phyloP scores from a whole-genome alignment of 768 basidiomycete genomes.

The Tulasnella sp. region DNA sequence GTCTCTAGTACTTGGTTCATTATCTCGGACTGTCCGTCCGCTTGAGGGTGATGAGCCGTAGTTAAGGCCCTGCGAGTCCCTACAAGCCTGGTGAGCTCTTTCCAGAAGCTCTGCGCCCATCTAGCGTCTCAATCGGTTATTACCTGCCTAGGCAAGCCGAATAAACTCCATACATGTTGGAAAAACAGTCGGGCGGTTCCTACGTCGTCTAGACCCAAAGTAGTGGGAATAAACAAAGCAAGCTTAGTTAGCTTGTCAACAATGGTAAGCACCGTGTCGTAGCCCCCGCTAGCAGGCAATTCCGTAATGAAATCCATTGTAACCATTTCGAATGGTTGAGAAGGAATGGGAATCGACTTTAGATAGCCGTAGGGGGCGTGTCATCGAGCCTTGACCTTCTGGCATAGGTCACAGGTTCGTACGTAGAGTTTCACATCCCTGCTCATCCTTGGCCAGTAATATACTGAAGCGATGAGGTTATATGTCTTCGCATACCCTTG shows the following conservation, averaged over 20 bases:
- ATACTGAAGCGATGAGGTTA: conserved; percentile 19
- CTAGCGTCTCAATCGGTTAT: conserved; percentile 3
- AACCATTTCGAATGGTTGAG: conserved; percentile 10
- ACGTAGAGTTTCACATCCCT: conserved; percentile 19
- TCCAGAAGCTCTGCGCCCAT: conserved; percentile 21
- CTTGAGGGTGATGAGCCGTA: conserved; percentile 30
- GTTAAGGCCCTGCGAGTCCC: conserved; percentile 20
- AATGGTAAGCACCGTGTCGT: conserved; percentile 12
- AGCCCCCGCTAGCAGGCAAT: conserved; percentile 14
- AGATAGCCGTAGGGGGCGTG: conserved; percentile 4
- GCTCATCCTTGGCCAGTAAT: conserved; percentile 28
- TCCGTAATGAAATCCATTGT: conserved; percentile 19
- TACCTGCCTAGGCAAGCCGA: conserved; percentile 9
- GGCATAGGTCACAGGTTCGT: conserved; percentile 12
- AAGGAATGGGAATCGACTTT: conserved; percentile 4
- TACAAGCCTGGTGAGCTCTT: conserved; percentile 17
- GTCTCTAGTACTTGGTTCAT: conserved; percentile 27
- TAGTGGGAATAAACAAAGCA: conserved; percentile 14
- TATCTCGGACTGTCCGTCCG: conserved; percentile 30
- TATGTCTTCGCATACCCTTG: conserved; percentile 22
- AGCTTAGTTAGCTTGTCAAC: conserved; percentile 16
- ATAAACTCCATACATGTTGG: conserved; percentile 10
- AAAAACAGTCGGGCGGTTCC: conserved; percentile 13
- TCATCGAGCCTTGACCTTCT: conserved; percentile 9
- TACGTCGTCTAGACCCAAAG: background rate